These are phyloP conservation scores for Vigna unguiculata DNA, from an alignment of 306 rosid genomes.

Conservation along the genomic window DNA sequence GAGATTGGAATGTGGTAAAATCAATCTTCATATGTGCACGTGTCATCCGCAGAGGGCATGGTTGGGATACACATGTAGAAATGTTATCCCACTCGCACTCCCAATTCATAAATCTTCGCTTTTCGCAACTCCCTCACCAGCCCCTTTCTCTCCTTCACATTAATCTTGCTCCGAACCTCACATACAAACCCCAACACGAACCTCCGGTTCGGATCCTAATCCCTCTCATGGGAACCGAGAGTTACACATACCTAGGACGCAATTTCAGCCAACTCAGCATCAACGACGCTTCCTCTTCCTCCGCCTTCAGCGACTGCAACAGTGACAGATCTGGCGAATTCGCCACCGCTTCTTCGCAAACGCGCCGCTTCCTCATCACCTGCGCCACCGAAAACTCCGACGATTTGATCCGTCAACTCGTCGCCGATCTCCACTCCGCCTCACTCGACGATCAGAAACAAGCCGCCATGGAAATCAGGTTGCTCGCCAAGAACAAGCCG, in stretches of 20 bases:
- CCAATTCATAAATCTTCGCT: slow-evolving; percentile 7
- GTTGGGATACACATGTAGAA: slow-evolving; percentile 47
- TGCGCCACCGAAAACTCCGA: slow-evolving; percentile 88
- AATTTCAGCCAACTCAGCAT: slow-evolving; percentile 61
- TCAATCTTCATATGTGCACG: slow-evolving; percentile 54
- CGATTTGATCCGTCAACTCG: slow-evolving; percentile 77
- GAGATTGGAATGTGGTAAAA: slow-evolving; percentile 42
- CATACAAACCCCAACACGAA: slow-evolving; percentile 7
- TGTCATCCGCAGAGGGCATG: slow-evolving; percentile 50
- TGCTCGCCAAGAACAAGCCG: slow-evolving; percentile 83
- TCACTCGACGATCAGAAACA: slow-evolving; percentile 87
- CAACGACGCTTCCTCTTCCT: slow-evolving; percentile 69
- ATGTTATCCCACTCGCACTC: slow-evolving; percentile 41
- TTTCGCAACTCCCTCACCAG: not conserved
- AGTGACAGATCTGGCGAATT: slow-evolving; percentile 98
- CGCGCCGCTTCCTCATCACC: slow-evolving; percentile 64
- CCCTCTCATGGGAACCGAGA: slow-evolving; percentile 60
- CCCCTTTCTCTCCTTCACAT: not conserved
- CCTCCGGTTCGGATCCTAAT: not conserved
- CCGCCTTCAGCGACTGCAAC: slow-evolving; percentile 94
- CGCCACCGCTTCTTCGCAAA: slow-evolving; percentile 64
- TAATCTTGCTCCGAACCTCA: not conserved
- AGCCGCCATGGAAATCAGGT: slow-evolving; percentile 93
- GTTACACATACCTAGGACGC: slow-evolving; percentile 62
- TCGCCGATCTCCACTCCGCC: slow-evolving; percentile 68